A percentile compares a stretch with the other conserved stretches of the same genome.
Conservation (phyloP, 2,329 filamentous ascomycete genomes). For the Scopulariopsis brevicaulis region DNA sequence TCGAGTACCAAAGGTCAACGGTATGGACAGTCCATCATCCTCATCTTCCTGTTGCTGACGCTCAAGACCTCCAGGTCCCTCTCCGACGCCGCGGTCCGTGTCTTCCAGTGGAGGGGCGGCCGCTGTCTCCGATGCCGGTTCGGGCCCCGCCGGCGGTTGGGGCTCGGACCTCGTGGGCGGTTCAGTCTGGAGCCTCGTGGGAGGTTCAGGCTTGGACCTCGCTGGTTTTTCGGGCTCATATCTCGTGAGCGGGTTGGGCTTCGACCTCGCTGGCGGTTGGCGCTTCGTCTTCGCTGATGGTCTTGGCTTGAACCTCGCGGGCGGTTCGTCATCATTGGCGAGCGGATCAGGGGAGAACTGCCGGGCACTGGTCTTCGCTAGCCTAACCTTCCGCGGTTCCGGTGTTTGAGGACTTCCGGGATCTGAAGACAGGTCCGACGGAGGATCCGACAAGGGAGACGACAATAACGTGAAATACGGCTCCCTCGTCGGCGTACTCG, state of each 20-base stretch:
- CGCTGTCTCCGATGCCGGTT: background rate
- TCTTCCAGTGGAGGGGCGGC: background rate
- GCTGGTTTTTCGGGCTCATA: no score
- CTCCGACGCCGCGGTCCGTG: background rate
- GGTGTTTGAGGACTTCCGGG: background rate
- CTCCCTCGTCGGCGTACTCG: background rate
- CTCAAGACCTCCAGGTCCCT: background rate
- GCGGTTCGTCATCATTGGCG: background rate
- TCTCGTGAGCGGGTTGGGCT: no score
- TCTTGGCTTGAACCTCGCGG: background rate
- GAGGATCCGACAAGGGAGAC: constrained; percentile 4
- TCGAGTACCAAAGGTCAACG: background rate
- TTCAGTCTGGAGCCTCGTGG: no score
- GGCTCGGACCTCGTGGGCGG: no score
- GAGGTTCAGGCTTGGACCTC: no score
- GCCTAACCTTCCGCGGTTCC: background rate
- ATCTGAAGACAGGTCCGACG: constrained; percentile 1
- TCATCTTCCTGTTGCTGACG: background rate
- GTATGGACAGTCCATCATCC: background rate
- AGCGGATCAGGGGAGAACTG: constrained; percentile 4
- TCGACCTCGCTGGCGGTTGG: no score
- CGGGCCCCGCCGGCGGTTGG: no score
- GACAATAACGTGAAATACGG: background rate
- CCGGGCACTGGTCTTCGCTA: background rate
- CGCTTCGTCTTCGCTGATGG: background rate